Base-by-base conservation (phyloP, 2,329 filamentous ascomycete species). In the Ceratocystis variospora region DNA sequence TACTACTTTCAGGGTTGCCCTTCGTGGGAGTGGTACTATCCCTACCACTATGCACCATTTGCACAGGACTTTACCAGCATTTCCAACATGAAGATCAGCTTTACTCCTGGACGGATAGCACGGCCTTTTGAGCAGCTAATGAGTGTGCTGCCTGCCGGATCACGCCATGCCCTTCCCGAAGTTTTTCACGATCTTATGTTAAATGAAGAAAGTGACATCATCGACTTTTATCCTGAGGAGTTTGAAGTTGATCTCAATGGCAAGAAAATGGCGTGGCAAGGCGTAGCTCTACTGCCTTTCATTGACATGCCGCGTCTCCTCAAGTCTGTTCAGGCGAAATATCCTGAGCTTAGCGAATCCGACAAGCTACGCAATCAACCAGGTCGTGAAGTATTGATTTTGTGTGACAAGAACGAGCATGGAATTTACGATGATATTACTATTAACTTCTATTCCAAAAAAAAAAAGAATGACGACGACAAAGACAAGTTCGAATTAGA, bases 21-120 rank as follows among this genome's bases (percentile, higher is more conserved):
- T 25, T 96, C 91, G 0, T 99, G 95, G 94, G 95, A 93, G 64
- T 99, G 94, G 94, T 99, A 94, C 75, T 99, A 96, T 73, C 94
- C 94, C 0, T 96, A 97, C 73, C 94, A 99, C 74, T 99, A 99
- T 74, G 95, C 94, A 1, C 94, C 95, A 2, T 99, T 99, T 74
- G 94, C 94, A 1, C 89, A 91, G 64, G 94, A 99, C 75, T 99
- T 99, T 75, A 87, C 88, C 67, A 87, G 92, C 66, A 80, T 99
- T 59, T 83, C 81, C 64, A 86, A 90, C 70, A 85, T 96, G 80
- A 81, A 88, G 41, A 84, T 96, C 70, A 79, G 82, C 19, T 99
- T 99, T 71, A 83, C 90, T 67, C 90, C 92, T 75, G 93, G 93
- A 10, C 84, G 81, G 62, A 89, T 90, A 3, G 96, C 96, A 71